Conservation (phyloP, 106 monocot species). For the Dioscorea dumetorum region DNA sequence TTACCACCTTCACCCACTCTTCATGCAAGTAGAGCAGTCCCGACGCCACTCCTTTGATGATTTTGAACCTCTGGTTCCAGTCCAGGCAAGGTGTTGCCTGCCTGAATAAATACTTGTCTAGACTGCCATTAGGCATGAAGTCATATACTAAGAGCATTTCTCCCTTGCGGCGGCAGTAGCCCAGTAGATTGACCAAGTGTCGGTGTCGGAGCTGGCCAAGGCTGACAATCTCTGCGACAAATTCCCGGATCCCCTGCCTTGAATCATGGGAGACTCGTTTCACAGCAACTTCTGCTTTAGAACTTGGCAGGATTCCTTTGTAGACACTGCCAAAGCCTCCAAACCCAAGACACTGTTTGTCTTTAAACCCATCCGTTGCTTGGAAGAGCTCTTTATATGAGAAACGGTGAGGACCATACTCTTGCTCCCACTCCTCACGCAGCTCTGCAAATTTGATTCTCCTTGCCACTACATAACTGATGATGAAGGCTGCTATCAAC, state of each 20-base stretch:
- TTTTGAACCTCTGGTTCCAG: constrained; percentile 3
- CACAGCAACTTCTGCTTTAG: not conserved
- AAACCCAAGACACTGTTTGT: not conserved
- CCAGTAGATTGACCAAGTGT: not conserved
- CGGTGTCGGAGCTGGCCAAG: constrained; percentile 5
- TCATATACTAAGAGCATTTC: not conserved
- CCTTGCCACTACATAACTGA: not conserved
- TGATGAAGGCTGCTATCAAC: not conserved
- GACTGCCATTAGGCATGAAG: not conserved
- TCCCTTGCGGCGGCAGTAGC: constrained; percentile 3
- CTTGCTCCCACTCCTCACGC: constrained; percentile 8
- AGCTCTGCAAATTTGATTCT: constrained; percentile 8
- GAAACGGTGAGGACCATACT: constrained; percentile 7
- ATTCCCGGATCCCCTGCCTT: not conserved
- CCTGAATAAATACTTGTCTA: not conserved
- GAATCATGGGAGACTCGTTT: constrained; percentile 3
- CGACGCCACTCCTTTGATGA: constrained; percentile 3
- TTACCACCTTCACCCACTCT: not conserved
- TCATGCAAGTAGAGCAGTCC: constrained; percentile 8
- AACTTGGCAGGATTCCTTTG: not conserved
- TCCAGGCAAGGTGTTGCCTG: not conserved
- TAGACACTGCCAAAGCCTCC: constrained; percentile 8
- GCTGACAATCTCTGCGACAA: constrained; percentile 5
- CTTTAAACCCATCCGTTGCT: constrained; percentile 1
- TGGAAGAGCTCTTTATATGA: not conserved